Base-by-base conservation (phyloP, 345 rosid genomes). In the Acer negundo region DNA sequence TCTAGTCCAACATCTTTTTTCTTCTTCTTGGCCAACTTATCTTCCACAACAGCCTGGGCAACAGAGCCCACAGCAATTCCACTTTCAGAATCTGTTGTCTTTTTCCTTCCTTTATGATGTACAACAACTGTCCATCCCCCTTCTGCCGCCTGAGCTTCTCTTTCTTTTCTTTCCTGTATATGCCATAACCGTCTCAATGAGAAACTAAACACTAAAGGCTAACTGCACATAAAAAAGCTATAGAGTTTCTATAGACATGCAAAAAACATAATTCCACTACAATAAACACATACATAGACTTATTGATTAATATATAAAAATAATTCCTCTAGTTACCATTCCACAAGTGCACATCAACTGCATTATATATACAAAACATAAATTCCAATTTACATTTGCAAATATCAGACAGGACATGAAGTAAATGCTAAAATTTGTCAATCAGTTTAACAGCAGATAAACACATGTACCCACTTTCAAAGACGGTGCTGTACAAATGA, bases 81-180 rank as follows among this genome's bases (percentile, higher is more conserved):
- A 62, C 87, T 86, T 80, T 92, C 95, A 56, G 89, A 12, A 24
- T 94, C 99, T 66, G 91, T 88, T 6, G 93, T 90, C 77, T 92
- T 96, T 78, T 96, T 96, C 89, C 98, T 92, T 81, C 99, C 98
- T 86, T 91, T 96, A 70, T 91, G 97, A 82, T 94, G 99, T 26
- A 80, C 86, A 6, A 94, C 99, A 76, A 94, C 98, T 46, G 97
- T 94, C 99, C 98, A 96, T 44, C 98, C 99, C 64, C 94, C 99
- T 80, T 93, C 98, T 46, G 94, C 92, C 69, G 89, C 93, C 74
- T 77, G 92, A 77, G 93, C 95, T 89, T 92, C 98, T 81, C 84
- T 88, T 47, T 87, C 93, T 84, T 87, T 85, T 75, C 83, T 88
- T 90, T 89, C 97, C 98, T 96, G 88, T 69, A 77, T 61, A 51